Evolutionary conservation across 1,284 basidiomycete species (phyloP).

Genomic region (Schizopora paradoxa): DNA sequence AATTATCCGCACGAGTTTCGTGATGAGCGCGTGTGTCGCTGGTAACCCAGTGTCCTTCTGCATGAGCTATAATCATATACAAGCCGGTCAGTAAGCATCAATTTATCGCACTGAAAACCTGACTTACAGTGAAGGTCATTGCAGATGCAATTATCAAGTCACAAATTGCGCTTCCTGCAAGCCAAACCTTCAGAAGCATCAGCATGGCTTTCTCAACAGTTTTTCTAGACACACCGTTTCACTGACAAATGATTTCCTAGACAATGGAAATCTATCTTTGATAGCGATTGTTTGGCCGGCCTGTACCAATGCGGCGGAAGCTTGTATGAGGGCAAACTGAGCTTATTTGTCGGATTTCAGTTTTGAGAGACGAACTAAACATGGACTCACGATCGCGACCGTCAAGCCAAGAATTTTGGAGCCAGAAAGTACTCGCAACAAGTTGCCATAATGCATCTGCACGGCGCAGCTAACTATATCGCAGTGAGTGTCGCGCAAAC

Average conservation of each 20-base stretch:
- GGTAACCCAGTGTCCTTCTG: neutral
- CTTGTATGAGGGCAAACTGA: slow-evolving; percentile 1
- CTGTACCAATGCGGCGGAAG: neutral
- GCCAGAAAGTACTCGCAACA: neutral
- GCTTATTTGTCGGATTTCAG: neutral
- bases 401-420: neutral
- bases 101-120: no score
- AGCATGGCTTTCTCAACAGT: neutral
- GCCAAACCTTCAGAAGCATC: neutral
- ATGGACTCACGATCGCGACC: neutral
- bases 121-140: slow-evolving; percentile 5
- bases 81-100: neutral
- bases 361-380: neutral
- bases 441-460: slow-evolving; percentile 1
- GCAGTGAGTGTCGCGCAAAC: neutral
- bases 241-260: neutral
- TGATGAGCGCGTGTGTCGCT: neutral
- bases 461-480: slow-evolving; percentile 1
- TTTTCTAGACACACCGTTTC: neutral
- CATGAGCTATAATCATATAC: slow-evolving; percentile 1
- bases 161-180: slow-evolving; percentile 2
- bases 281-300: neutral
- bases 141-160: neutral
- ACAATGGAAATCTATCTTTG: neutral
- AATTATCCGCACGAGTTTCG: neutral